These are phyloP conservation scores for Jaminaea rosea DNA, from an alignment of 1,284 basidiomycete genomes.

Conservation along the genomic window DNA sequence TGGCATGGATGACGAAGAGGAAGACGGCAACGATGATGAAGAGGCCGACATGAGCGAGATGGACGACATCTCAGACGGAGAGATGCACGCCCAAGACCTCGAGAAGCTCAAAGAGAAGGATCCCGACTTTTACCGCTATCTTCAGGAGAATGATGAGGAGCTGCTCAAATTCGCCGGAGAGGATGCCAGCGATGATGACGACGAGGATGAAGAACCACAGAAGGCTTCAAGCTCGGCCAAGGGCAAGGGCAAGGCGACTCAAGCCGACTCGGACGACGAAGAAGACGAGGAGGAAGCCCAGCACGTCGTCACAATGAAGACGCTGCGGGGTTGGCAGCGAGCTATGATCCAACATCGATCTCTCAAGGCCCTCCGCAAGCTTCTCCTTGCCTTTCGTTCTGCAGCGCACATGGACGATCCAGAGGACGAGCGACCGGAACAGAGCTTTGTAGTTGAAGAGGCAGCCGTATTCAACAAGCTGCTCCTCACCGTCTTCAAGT, in stretches of 20 bases:
- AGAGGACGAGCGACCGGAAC: constrained; percentile 17
- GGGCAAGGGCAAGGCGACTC: constrained; percentile 2
- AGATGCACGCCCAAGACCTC: constrained; percentile 65
- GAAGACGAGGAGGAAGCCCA: constrained; percentile 14
- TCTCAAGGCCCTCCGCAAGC: constrained; percentile 69
- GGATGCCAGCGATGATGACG: constrained; percentile 29
- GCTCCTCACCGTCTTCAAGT: constrained; percentile 74
- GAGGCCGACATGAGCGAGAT: constrained; percentile 29
- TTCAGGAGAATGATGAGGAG: constrained; percentile 88
- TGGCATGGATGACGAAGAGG: constrained; percentile 20
- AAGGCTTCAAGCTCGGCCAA: constrained; percentile 6
- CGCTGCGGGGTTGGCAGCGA: constrained; percentile 77
- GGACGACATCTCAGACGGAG: constrained; percentile 30
- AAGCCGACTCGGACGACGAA: constrained; percentile 7
- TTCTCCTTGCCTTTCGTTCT: constrained; percentile 53
- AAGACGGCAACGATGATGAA: constrained; percentile 15
- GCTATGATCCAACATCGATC: constrained; percentile 81
- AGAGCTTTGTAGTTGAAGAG: constrained; percentile 32
- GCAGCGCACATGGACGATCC: constrained; percentile 32
- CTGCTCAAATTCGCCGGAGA: constrained; percentile 63
- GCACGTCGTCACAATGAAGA: constrained; percentile 60
- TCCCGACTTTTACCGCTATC: constrained; percentile 95
- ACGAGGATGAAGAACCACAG: constrained; percentile 19
- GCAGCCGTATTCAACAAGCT: constrained; percentile 69
- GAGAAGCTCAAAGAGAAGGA: constrained; percentile 86